Evolutionary conservation across 331 rosid species (phyloP), one percentile per base, ranked within the genome.

Genomic region (Acacia pycnantha): DNA sequence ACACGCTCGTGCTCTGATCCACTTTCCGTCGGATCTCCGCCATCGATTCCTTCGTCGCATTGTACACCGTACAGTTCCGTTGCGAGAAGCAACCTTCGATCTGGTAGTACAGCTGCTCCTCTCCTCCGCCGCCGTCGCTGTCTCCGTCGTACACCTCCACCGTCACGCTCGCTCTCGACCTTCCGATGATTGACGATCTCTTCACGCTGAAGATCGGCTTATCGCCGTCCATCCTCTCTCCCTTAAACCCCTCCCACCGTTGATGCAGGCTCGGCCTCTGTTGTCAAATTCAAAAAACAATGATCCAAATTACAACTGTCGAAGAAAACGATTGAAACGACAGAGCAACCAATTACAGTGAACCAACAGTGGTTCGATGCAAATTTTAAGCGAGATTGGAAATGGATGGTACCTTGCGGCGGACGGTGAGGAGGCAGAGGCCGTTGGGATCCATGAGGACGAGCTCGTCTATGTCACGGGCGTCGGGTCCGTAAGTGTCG

Each of bases 251-350:
- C 82, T 95, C 99, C 99, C 99, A 95, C 70, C 99, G 86, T 29
- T 93, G 92, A 83, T 93, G 99, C 77, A 93, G 83, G 80, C 99
- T 95, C 56, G 99, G 97, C 83, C 91, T 83, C 99, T 95, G 94
- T 22, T 54, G 3, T 2, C 40, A 8, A 14, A 19, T 11, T 4
- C 4, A 14, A 8, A 22, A 19, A 18, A 18, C 2, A 31, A 31
- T 4, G 0, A 35, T n/a, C 64, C 64, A 8, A 56, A 56, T 56
- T n/a, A 21, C 14, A 10, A 9, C 14, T 22, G 14, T n/a, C 0
- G 64, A 27, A 6, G n/a, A 29, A 6, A 64, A 6, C 1, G 5
- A 64, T 29, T 64, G 70, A 64, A 29, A 65, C 0, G 24, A 29
- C 19, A 24, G 37, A 26, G 6, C 18, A 27, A 26, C 7, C 3